Conservation (phyloP, 2,329 filamentous ascomycete species). For the Aureobasidium lini region DNA sequence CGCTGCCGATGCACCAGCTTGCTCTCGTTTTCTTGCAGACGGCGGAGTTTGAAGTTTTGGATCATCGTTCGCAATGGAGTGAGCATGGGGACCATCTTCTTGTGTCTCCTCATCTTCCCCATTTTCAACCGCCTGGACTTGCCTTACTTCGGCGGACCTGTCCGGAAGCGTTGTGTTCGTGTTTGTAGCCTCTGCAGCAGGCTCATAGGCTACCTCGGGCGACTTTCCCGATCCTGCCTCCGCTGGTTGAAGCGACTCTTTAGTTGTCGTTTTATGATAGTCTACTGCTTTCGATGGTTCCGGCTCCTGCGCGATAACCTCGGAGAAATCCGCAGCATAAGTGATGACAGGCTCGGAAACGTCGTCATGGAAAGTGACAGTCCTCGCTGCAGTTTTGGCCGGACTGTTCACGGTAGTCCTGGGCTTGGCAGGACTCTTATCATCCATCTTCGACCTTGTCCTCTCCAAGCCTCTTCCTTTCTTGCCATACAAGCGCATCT, state of each 20-base stretch:
- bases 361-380: neutral
- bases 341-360: neutral
- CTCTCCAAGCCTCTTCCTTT: constrained; percentile 15
- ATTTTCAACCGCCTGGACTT: neutral
- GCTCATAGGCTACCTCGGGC: neutral
- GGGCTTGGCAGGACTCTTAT: neutral
- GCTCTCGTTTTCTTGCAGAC: constrained; percentile 25
- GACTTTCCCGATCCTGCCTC: neutral
- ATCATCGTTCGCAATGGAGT: neutral
- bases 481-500: constrained; percentile 21
- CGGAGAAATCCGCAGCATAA: no score
- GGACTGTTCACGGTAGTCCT: neutral
- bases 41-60: constrained; percentile 13
- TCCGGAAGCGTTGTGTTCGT: neutral
- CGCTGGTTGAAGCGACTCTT: neutral
- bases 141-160: neutral
- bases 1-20: constrained; percentile 26
- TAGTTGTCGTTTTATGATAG: neutral
- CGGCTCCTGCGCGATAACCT: no score
- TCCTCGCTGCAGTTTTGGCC: neutral
- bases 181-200: no score
- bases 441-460: neutral
- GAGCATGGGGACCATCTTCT: neutral
- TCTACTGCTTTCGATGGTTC: no score
- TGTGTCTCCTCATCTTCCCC: neutral